These are phyloP conservation scores for Argentina anserina DNA, from an alignment of 306 rosid species.

Conservation along the genomic window DNA sequence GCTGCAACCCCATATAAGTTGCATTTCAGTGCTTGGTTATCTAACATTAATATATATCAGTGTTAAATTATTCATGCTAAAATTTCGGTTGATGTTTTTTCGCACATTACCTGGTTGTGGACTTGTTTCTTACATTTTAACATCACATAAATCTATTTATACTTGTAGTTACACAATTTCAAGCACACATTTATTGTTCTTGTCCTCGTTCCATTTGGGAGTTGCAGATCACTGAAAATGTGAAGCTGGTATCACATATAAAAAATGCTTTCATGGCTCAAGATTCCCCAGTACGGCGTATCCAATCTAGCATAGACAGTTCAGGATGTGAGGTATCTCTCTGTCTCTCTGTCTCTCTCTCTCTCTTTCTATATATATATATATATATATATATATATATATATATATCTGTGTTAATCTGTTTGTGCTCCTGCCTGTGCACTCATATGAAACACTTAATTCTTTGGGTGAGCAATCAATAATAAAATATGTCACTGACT, in stretches of 20 bases:
- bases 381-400: too few species aligned
- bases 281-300: conserved; percentile 38
- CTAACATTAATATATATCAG: neutral
- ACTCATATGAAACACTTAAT: conserved; percentile 11
- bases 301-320: conserved; percentile 39
- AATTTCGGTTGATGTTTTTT: neutral
- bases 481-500: conserved; percentile 5
- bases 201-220: conserved; percentile 21
- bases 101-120: neutral
- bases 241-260: conserved; percentile 50
- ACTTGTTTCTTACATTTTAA: neutral
- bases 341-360: conserved; percentile 24
- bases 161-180: conserved; percentile 15
- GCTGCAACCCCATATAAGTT: neutral
- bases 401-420: conserved; percentile 16
- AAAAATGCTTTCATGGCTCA: conserved; percentile 61
- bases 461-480: neutral
- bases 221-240: conserved; percentile 76
- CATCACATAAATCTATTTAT: neutral
- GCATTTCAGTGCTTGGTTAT: neutral
- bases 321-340: conserved; percentile 52
- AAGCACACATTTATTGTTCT: conserved; percentile 20
- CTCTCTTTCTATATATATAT: too few species aligned
- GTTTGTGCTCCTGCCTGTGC: neutral
- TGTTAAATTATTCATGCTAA: neutral